Base-by-base conservation (phyloP, 768 basidiomycete genomes). In the Psilocybe sp. region DNA sequence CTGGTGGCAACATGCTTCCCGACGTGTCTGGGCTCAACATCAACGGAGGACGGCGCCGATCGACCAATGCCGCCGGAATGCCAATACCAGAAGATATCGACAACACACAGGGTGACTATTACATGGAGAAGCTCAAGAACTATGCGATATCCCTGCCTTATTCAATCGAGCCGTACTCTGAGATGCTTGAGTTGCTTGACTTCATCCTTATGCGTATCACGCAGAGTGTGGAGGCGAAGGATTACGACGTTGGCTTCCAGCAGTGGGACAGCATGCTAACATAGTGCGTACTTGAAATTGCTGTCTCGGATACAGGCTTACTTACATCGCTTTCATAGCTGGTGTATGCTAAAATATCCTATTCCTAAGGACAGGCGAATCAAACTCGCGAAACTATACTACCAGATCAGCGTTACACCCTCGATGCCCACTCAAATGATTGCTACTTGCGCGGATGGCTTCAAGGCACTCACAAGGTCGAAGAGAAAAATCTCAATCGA, bases 271-370 rank as follows among this genome's bases (percentile, higher is more conserved):
- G 77, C 59, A 84, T 89, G 83, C 60, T 88, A 44, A 76, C 75
- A 43, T 82, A 87, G 84, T 88, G 64, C 57, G 86, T 79, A n/a
- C 10, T 36, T 38, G 2, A 20, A 11, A 43, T 18, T 14, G 10
- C 42, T 28, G n/a, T 37, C 18, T 23, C 19, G 43, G 19, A 11
- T n/a, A 32, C 35, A 36, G 8, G 35, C 42, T 51, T 16, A 54
- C 49, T 16, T 46, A 15, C 39, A 18, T n/a, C 31, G 23, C 23
- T 28, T 28, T 28, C 23, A 7, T 45, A 91, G 89, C 62, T 93
- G 91, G 90, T 67, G 70, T 40, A 84, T 84, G 73, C 77, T 94
- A 64, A 89, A 91, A 61, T 93, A 92, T 61, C 92, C 89, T 33
- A 85, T 95, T 60, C 89, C 89, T 48, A 85, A 87, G 62, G 82